Evolutionary conservation across 1,139 yeast species (phyloP), one percentile per base, ranked within the genome.

Genomic region (Oligophagozyma castellii): DNA sequence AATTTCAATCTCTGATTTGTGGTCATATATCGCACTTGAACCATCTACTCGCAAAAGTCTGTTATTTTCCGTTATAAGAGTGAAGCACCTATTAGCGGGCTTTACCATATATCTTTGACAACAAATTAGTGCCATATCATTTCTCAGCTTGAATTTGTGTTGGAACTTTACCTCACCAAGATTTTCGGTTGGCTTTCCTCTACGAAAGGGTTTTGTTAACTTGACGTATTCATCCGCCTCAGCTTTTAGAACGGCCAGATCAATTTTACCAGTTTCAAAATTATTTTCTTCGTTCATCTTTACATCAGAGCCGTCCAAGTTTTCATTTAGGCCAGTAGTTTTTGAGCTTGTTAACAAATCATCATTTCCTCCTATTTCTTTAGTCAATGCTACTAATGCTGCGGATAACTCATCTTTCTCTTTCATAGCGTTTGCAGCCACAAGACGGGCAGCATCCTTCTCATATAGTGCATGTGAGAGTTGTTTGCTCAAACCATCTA

Each of bases 381-480:
- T 36, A 22, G 39, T 31, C 26, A 37, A 33, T 19, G 38, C 32
- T 19, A 34, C 37, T 35, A 80, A 56, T 1, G 81, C 80, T 5
- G 48, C 50, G 30, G 63, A 61, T 2, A 81, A 77, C 31, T 76
- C 86, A 42, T 83, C 93, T 26, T 92, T 56, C 43, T 83, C 94
- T 33, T 63, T 63, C 6, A 75, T 61, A 2, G 84, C 72, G 24
- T 66, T 65, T 0, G 93, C 74, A 0, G 92, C 93, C 3, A 86
- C 95, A 32, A 84, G 61, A 3, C 79, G 73, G 1, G 95, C 93
- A 0, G 96, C 95, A 51, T 86, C 96, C 40, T 78, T 79, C 41
- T 75, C 79, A 46, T 83, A 84, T 23, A 84, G 57, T 0, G 93
- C 76, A 4, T 78, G 57, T 24, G 92, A 75, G 33, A 86, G 56